These are phyloP conservation scores for Diaporthe vaccinii DNA, from an alignment of 2,329 filamentous ascomycete species.

Conservation along the genomic window DNA sequence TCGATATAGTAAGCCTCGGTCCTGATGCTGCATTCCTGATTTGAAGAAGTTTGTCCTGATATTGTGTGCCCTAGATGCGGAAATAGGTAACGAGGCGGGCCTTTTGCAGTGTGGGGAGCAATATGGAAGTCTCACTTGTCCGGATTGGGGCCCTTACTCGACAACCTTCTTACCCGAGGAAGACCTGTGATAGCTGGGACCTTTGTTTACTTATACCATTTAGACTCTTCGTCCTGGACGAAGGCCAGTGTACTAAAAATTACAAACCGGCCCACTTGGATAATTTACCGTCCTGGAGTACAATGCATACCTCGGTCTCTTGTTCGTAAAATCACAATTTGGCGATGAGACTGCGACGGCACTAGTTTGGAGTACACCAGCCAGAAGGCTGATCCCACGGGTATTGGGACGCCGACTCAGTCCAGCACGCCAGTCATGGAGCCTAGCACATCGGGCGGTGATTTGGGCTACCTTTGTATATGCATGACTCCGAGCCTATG, in stretches of 20 bases:
- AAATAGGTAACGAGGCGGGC: slow-evolving; percentile 31
- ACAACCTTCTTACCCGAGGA: neutral
- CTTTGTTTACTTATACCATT: neutral
- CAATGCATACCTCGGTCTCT: neutral
- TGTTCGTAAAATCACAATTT: neutral
- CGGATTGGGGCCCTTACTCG: slow-evolving; percentile 7
- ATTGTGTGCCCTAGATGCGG: neutral
- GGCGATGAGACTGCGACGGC: neutral
- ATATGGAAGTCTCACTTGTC: slow-evolving; percentile 18
- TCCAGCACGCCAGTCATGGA: neutral
- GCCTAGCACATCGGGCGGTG: neutral
- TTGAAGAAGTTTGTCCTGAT: neutral
- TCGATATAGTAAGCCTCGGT: slow-evolving; percentile 33
- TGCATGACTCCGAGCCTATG: neutral
- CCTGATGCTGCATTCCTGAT: neutral
- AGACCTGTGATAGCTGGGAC: neutral
- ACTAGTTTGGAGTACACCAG: neutral
- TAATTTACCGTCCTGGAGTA: rapidly evolving
- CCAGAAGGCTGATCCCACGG: neutral
- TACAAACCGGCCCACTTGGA: neutral
- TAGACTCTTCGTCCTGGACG: neutral
- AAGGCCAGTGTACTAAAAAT: neutral
- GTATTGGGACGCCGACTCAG: neutral
- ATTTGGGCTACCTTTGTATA: neutral
- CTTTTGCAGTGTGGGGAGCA: slow-evolving; percentile 17